A percentile compares a stretch with the other conserved stretches of the same genome.
Conservation (phyloP, 805 yeast genomes). For the Ascoidea tarda region DNA sequence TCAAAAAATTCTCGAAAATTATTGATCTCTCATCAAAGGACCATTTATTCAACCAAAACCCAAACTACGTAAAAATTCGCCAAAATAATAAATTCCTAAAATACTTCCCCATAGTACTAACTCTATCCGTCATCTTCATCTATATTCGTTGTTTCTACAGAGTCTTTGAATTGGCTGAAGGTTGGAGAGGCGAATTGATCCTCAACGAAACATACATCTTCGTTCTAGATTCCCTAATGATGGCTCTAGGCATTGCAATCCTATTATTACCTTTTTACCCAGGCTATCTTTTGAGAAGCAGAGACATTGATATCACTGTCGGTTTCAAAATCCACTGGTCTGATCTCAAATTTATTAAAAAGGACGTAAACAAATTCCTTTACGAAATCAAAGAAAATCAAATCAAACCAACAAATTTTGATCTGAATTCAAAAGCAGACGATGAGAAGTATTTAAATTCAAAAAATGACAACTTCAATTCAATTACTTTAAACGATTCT, state of each 20-base stretch:
- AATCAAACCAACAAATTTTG: no score
- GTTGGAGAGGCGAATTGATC: slow-evolving; percentile 58
- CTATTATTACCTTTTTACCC: slow-evolving; percentile 41
- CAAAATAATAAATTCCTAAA: slow-evolving; percentile 24
- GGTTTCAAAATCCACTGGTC: slow-evolving; percentile 1
- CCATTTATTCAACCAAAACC: slow-evolving; percentile 21
- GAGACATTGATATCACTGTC: slow-evolving; percentile 13
- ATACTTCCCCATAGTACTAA: slow-evolving; percentile 29
- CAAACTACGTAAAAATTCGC: slow-evolving; percentile 12
- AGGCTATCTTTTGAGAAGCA: slow-evolving; percentile 33
- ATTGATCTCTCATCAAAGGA: slow-evolving; percentile 5
- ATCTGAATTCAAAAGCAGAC: no score
- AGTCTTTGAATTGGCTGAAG: slow-evolving; percentile 55
- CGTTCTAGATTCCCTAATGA: slow-evolving; percentile 49
- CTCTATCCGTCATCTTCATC: slow-evolving; percentile 35
- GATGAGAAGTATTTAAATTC: no score
- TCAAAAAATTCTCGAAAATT: neutral
- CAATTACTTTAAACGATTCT: no score
- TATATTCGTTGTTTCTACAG: slow-evolving; percentile 62
- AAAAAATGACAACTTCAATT: no score
- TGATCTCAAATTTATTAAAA: no score
- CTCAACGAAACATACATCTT: slow-evolving; percentile 44
- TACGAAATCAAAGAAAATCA: no score
- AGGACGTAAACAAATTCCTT: no score
- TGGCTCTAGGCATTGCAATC: slow-evolving; percentile 29